Evolutionary conservation across 345 rosid genomes (phyloP).

Genomic region (Geranium rotundifolium): DNA sequence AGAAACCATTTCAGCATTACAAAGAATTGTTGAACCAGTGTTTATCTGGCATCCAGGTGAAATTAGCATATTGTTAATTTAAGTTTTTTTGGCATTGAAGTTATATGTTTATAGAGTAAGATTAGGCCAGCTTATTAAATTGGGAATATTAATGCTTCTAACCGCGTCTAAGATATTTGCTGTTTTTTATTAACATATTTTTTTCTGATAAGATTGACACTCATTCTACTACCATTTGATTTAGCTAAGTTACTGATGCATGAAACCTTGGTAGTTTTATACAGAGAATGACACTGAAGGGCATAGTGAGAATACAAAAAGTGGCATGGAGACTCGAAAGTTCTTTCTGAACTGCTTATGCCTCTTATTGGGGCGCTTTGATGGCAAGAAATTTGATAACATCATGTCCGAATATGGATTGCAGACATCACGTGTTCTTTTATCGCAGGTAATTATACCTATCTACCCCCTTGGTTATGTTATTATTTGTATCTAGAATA

Average conservation of each 20-base stretch:
- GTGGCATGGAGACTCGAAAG: conserved; percentile 53
- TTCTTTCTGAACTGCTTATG: conserved; percentile 81
- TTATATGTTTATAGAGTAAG: background rate
- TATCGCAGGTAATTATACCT: conserved; percentile 48
- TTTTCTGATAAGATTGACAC: background rate
- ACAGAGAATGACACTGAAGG: conserved; percentile 40
- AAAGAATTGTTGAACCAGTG: conserved; percentile 63
- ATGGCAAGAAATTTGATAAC: conserved; percentile 50
- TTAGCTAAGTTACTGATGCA: conserved; percentile 19
- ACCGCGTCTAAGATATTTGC: background rate
- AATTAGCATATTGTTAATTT: conserved; percentile 4
- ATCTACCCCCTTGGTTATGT: background rate
- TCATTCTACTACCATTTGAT: conserved; percentile 13
- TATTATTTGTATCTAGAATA: background rate
- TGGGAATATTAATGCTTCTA: background rate
- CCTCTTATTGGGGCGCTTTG: conserved; percentile 80
- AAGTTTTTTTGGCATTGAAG: background rate
- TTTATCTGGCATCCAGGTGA: conserved; percentile 75
- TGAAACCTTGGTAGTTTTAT: conserved; percentile 40
- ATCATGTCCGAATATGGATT: conserved; percentile 46
- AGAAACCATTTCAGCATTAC: conserved; percentile 36
- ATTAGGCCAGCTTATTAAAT: background rate
- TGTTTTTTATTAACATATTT: background rate
- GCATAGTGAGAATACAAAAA: conserved; percentile 28
- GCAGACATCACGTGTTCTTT: conserved; percentile 50